A percentile compares a stretch with the other conserved stretches of the same genome.
Conservation (phyloP, 257 asterid species). For the Hygrophila difformis region DNA sequence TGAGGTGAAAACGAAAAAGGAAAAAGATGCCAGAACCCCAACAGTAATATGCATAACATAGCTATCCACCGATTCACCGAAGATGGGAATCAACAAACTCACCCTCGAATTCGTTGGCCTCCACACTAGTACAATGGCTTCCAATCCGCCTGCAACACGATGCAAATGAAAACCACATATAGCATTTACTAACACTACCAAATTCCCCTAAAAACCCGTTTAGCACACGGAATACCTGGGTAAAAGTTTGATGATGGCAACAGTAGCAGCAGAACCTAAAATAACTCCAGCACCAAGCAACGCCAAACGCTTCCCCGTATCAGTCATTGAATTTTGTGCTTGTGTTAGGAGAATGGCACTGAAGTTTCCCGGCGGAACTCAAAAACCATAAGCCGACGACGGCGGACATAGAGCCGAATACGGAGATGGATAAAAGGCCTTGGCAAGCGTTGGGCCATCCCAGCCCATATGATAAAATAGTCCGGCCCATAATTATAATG, state of each 20-base stretch:
- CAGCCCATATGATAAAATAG: too few relatives aligned
- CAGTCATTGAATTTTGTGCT: conserved; percentile 37
- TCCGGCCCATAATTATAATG: too few relatives aligned
- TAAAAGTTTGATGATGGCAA: conserved; percentile 53
- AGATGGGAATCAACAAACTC: conserved; percentile 4
- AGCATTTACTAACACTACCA: not conserved
- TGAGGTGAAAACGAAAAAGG: not conserved
- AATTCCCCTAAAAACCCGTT: not conserved
- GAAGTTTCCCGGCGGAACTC: too few relatives aligned
- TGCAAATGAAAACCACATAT: conserved; percentile 6
- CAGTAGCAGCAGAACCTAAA: conserved; percentile 63
- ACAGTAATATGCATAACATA: not conserved
- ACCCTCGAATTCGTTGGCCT: conserved; percentile 29
- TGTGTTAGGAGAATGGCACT: too few relatives aligned
- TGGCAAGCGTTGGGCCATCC: too few relatives aligned
- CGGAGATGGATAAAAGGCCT: too few relatives aligned
- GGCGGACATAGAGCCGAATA: too few relatives aligned
- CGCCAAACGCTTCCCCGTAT: conserved; percentile 42
- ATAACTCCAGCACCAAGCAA: conserved; percentile 67
- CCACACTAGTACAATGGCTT: conserved; percentile 16
- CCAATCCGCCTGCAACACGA: conserved; percentile 28
- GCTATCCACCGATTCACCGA: not conserved
- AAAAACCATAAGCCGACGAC: too few relatives aligned
- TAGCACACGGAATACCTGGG: conserved; percentile 36
- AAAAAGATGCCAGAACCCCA: not conserved